Percentiles rank a stretch among this genome's conserved stretches.
Evolutionary conservation across 306 rosid genomes (phyloP).

Genomic region (Glycyrrhiza uralensis): DNA sequence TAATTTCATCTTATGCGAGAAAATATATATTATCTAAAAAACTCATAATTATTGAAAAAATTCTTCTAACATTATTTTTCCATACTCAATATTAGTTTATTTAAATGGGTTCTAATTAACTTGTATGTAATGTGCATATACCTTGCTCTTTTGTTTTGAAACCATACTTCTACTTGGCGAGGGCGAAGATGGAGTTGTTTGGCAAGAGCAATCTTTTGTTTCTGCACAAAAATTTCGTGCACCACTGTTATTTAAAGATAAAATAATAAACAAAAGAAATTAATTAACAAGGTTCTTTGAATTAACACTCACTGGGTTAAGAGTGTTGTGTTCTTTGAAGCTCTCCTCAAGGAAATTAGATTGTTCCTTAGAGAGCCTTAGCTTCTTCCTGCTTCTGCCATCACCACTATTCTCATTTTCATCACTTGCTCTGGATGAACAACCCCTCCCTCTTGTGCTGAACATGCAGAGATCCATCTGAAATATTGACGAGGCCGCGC

Average conservation of each 20-base stretch:
- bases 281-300: no score
- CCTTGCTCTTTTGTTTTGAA: slow-evolving; percentile 98
- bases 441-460: slow-evolving; percentile 39
- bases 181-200: slow-evolving; percentile 87
- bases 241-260: no score
- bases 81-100: no score
- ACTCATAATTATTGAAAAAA: no score
- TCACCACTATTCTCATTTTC: slow-evolving; percentile 62
- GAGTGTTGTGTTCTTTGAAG: slow-evolving; percentile 88
- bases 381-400: slow-evolving; percentile 64
- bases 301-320: no score
- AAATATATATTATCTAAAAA: no score
- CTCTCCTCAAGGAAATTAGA: slow-evolving; percentile 96
- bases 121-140: slow-evolving; percentile 44
- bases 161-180: slow-evolving; percentile 98
- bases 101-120: no score
- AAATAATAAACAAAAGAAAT: no score
- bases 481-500: slow-evolving; percentile 72
- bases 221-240: no score
- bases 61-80: no score
- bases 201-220: slow-evolving; percentile 84
- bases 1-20: no score
- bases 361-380: slow-evolving; percentile 86
- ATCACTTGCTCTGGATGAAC: slow-evolving; percentile 74
- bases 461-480: slow-evolving; percentile 69